Conservation (phyloP, 768 basidiomycete species). For the Amanita subjunquillea region DNA sequence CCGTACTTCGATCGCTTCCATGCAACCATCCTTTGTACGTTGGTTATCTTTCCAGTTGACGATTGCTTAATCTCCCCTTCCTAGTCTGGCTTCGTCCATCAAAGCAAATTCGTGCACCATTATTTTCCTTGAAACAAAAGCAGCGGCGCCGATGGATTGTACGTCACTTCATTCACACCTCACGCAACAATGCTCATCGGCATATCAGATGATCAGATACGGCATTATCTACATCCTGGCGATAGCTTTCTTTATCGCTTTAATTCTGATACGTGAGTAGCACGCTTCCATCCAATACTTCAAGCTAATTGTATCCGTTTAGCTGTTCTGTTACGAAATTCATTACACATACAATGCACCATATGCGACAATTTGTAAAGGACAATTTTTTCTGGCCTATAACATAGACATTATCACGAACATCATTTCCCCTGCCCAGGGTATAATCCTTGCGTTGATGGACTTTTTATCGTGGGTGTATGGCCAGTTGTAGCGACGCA, state of each 20-base stretch:
- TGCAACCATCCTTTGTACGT: conserved; percentile 82
- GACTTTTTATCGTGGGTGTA: background rate
- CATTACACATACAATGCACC: conserved; percentile 50
- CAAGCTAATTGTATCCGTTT: conserved; percentile 5
- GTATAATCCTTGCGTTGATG: background rate
- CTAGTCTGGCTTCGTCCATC: conserved; percentile 92
- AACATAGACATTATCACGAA: conserved; percentile 1
- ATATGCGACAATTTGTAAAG: conserved; percentile 58
- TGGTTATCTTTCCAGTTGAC: conserved; percentile 1
- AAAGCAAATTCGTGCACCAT: conserved; percentile 85
- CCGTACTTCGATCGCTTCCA: conserved; percentile 91
- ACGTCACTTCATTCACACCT: conserved; percentile 18
- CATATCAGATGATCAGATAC: conserved; percentile 67
- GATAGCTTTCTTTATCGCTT: conserved; percentile 59
- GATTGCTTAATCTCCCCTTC: conserved; percentile 11
- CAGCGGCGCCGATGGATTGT: conserved; percentile 87
- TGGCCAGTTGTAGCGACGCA: background rate
- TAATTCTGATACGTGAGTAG: conserved; percentile 71
- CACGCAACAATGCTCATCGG: background rate
- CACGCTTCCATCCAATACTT: conserved; percentile 6
- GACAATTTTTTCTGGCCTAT: conserved; percentile 25
- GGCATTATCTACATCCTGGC: conserved; percentile 65
- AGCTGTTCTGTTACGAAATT: conserved; percentile 56
- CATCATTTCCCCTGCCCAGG: background rate
- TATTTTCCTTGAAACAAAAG: conserved; percentile 86